Conservation (phyloP, 129 eudicot species). For the Silybum marianum region DNA sequence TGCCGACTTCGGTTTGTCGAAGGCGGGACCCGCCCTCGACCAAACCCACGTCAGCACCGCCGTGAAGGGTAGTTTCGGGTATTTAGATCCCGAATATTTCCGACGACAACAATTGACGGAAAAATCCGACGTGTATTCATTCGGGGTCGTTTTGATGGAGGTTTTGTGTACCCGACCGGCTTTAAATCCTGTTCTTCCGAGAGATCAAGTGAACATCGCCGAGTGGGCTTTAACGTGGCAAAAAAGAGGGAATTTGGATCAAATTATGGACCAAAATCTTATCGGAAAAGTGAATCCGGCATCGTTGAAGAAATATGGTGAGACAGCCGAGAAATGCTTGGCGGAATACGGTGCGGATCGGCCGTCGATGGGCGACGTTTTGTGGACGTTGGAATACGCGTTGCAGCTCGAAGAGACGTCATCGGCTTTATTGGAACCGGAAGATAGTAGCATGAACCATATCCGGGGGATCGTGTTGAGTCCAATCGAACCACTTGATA, state of each 20-base stretch:
- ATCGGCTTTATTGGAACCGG: slow-evolving; percentile 75
- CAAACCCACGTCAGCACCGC: slow-evolving; percentile 99
- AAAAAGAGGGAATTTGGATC: slow-evolving; percentile 84
- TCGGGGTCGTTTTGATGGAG: slow-evolving; percentile 94
- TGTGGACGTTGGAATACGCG: slow-evolving; percentile 96
- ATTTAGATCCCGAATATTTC: slow-evolving; percentile 96
- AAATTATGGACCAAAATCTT: slow-evolving; percentile 72
- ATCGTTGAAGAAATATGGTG: slow-evolving; percentile 89
- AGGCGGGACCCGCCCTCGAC: slow-evolving; percentile 88
- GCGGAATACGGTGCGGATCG: slow-evolving; percentile 93
- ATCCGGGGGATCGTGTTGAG: slow-evolving; percentile 64
- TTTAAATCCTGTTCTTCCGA: slow-evolving; percentile 87
- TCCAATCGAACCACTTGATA: slow-evolving; percentile 58
- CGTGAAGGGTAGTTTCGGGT: slow-evolving; percentile 97
- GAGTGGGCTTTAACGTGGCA: slow-evolving; percentile 99
- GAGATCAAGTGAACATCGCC: slow-evolving; percentile 97
- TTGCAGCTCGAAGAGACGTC: slow-evolving; percentile 96
- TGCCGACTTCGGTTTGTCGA: slow-evolving; percentile 95
- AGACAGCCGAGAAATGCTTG: slow-evolving; percentile 91
- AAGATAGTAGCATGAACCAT: slow-evolving; percentile 93
- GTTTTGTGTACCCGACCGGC: slow-evolving; percentile 93
- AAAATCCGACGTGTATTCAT: slow-evolving; percentile 94
- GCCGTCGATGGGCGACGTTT: slow-evolving; percentile 96
- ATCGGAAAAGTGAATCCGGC: slow-evolving; percentile 75
- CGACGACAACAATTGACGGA: slow-evolving; percentile 94